Conservation (phyloP, 1,284 basidiomycete species). For the Irpex sp. region DNA sequence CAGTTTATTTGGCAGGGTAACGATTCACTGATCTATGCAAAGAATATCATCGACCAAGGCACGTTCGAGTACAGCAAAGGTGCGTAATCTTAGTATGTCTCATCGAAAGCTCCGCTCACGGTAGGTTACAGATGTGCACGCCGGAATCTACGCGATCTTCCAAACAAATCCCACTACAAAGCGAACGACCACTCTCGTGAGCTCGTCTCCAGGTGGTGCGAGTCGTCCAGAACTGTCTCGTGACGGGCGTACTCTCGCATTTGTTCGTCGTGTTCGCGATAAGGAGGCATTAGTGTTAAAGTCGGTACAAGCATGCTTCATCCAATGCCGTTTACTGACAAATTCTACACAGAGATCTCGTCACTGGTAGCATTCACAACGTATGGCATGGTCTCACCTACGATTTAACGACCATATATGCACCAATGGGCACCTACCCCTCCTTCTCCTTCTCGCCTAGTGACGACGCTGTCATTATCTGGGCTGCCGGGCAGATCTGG, state of each 20-base stretch:
- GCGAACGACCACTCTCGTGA: conserved; percentile 47
- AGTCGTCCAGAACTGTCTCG: conserved; percentile 69
- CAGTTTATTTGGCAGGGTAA: conserved; percentile 59
- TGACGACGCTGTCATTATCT: conserved; percentile 63
- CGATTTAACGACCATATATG: conserved; percentile 56
- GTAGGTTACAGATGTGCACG: conserved; percentile 51
- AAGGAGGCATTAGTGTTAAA: conserved; percentile 68
- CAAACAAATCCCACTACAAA: conserved; percentile 56
- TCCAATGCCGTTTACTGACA: background rate
- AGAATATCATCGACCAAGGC: conserved; percentile 54
- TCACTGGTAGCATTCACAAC: conserved; percentile 59
- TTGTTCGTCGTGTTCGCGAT: conserved; percentile 69
- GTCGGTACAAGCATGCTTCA: conserved; percentile 33
- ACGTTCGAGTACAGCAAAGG: conserved; percentile 64
- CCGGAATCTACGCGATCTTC: conserved; percentile 69
- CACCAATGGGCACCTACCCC: conserved; percentile 75
- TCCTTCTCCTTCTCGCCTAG: conserved; percentile 64
- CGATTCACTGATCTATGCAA: conserved; percentile 60
- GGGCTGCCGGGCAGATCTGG: conserved; percentile 69
- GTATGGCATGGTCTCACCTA: conserved; percentile 70
- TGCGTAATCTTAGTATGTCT: conserved; percentile 20
- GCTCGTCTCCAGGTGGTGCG: conserved; percentile 60
- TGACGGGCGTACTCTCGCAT: conserved; percentile 65
- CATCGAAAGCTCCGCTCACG: background rate
- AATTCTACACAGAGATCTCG: conserved; percentile 48